phyloP scores from a whole-genome alignment of 2,329 filamentous ascomycete species.

The Aspergillus fumigatiaffinis region DNA sequence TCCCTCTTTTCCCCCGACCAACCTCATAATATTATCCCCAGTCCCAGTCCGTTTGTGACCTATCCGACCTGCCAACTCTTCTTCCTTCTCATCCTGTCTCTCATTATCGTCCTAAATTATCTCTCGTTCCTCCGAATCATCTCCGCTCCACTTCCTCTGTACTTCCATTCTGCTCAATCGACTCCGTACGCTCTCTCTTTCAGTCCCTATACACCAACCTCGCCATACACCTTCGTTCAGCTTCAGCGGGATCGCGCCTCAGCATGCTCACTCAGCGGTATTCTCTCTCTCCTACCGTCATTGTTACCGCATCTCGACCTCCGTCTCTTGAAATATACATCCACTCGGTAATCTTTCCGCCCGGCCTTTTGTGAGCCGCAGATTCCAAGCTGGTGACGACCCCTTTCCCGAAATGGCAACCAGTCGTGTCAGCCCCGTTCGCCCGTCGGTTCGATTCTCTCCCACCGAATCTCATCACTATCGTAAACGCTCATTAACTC shows the following conservation, averaged over 20 bases:
- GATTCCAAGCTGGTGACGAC: constrained; percentile 10
- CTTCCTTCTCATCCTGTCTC: background rate
- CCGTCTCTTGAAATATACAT: constrained; percentile 22
- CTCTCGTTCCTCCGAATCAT: background rate
- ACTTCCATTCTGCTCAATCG: background rate
- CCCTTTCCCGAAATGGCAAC: constrained; percentile 27
- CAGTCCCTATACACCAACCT: background rate
- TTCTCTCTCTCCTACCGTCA: constrained; percentile 20
- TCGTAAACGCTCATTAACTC: constrained; percentile 32
- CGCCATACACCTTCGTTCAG: constrained; percentile 6
- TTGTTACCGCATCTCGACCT: constrained; percentile 25
- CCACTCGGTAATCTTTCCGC: constrained; percentile 8
- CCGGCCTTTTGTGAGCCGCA: constrained; percentile 17
- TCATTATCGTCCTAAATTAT: background rate
- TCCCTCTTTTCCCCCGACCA: background rate
- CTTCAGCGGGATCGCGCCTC: constrained; percentile 25
- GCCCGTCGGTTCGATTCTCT: constrained; percentile 25
- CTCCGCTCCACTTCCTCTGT: constrained; percentile 3
- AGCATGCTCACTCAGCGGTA: constrained; percentile 34
- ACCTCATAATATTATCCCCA: background rate
- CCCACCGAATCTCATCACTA: constrained; percentile 24
- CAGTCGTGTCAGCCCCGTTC: constrained; percentile 28
- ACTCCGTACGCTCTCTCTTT: background rate
- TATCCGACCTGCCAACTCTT: background rate
- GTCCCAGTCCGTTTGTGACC: background rate